These are phyloP conservation scores for Eucalyptus cloeziana DNA, from an alignment of 345 rosid species.

Conservation along the genomic window DNA sequence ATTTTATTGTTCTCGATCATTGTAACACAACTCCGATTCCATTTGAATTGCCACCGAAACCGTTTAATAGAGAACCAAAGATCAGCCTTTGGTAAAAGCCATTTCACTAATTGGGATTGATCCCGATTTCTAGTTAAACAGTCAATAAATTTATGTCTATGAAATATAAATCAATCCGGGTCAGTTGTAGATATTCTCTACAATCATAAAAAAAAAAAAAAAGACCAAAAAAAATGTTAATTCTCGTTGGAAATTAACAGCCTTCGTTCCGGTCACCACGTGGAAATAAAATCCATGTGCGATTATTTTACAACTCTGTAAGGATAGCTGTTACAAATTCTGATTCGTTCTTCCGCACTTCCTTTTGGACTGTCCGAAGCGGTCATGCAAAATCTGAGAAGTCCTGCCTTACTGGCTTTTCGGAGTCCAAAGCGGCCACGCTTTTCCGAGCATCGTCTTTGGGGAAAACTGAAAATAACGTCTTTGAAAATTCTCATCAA, in stretches of 20 bases:
- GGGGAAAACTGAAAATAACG: not conserved
- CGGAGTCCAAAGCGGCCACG: not conserved
- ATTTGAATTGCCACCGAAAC: rapidly evolving
- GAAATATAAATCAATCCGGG: not conserved
- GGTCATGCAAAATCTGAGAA: not conserved
- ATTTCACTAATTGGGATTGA: not conserved
- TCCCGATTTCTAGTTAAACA: not conserved
- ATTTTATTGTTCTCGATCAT: not conserved
- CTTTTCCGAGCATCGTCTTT: not conserved
- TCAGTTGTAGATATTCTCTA: not conserved
- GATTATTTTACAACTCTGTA: not conserved
- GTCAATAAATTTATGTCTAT: not conserved
- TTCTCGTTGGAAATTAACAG: not conserved
- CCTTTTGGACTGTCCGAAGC: not conserved
- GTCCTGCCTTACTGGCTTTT: not conserved
- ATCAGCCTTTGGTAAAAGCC: rapidly evolving
- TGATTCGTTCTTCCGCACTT: not conserved
- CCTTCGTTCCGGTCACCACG: not conserved
- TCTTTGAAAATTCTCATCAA: not conserved
- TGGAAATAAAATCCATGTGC: not conserved
- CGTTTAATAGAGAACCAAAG: not conserved
- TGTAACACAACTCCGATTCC: rapidly evolving
- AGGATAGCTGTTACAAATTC: not conserved
- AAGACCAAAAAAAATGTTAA: too few species aligned
- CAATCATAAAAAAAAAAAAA: not conserved